phyloP scores from a whole-genome alignment of 148 eudicot species.

The Camellia granthamiana region DNA sequence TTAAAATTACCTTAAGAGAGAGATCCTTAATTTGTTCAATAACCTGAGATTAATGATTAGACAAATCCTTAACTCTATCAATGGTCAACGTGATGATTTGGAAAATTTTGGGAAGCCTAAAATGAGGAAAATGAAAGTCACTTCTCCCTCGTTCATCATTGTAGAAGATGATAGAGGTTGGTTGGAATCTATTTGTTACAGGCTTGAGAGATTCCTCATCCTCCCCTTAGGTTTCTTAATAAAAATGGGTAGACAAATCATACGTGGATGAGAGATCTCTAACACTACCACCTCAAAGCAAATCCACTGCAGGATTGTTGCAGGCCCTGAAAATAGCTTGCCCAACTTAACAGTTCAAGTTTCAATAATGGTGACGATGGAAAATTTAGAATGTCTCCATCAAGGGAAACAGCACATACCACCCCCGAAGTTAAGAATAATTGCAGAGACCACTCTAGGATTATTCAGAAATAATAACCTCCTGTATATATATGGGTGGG shows the following conservation, averaged over 20 bases:
- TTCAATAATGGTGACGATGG: neutral
- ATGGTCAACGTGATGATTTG: neutral
- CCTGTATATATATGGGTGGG: too few relatives aligned
- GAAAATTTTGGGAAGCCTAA: neutral
- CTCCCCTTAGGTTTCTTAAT: neutral
- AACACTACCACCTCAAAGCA: neutral
- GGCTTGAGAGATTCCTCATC: constrained; percentile 1
- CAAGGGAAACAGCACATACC: neutral
- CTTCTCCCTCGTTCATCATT: neutral
- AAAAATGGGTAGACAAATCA: neutral
- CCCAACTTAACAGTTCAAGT: neutral
- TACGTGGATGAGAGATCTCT: neutral
- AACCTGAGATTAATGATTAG: too few relatives aligned
- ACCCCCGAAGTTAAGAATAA: neutral
- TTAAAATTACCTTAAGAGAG: too few relatives aligned
- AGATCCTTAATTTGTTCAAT: too few relatives aligned
- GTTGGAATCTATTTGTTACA: neutral
- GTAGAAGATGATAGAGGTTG: neutral
- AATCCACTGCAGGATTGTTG: neutral
- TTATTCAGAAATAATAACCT: neutral
- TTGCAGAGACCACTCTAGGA: neutral
- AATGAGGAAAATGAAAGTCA: neutral
- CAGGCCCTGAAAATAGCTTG: neutral
- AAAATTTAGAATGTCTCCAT: neutral
- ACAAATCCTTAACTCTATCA: too few relatives aligned